Conservation (phyloP, 164 flowering plant species). For the Chimonanthus salicifolius region DNA sequence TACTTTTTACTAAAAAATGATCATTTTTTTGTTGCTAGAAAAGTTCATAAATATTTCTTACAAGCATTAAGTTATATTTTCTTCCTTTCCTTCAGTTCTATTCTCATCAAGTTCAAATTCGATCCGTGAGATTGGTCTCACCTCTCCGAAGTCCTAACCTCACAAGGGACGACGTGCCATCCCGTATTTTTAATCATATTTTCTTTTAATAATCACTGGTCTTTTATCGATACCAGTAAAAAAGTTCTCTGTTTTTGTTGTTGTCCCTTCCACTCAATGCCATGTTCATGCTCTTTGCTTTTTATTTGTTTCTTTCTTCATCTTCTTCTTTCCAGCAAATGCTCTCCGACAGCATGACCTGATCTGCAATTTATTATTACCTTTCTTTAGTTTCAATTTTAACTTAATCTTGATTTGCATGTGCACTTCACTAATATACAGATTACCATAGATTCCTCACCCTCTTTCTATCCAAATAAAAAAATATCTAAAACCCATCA, state of each 20-base stretch:
- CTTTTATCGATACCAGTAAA: neutral
- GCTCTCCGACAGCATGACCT: slow-evolving; percentile 35
- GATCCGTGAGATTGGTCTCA: neutral
- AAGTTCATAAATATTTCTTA: too few relatives aligned
- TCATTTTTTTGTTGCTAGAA: too few relatives aligned
- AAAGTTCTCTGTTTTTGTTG: slow-evolving; percentile 10
- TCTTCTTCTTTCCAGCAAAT: slow-evolving; percentile 25
- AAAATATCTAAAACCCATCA: slow-evolving; percentile 17
- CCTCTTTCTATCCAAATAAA: slow-evolving; percentile 10
- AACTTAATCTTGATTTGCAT: slow-evolving; percentile 25
- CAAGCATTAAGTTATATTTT: too few relatives aligned
- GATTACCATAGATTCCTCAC: neutral
- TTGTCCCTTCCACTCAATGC: slow-evolving; percentile 27
- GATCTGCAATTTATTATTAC: slow-evolving; percentile 16
- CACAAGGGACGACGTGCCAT: slow-evolving; percentile 1
- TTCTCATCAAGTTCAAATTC: neutral
- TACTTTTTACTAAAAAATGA: neutral
- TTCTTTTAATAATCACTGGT: neutral
- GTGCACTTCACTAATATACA: slow-evolving; percentile 30
- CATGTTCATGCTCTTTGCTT: slow-evolving; percentile 12
- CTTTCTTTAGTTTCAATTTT: neutral
- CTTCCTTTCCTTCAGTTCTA: neutral
- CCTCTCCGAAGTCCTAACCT: neutral
- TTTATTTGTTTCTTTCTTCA: neutral
- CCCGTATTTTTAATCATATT: neutral